Base-by-base conservation (phyloP, 2,329 filamentous ascomycete species). In the Cercospora sp. region DNA sequence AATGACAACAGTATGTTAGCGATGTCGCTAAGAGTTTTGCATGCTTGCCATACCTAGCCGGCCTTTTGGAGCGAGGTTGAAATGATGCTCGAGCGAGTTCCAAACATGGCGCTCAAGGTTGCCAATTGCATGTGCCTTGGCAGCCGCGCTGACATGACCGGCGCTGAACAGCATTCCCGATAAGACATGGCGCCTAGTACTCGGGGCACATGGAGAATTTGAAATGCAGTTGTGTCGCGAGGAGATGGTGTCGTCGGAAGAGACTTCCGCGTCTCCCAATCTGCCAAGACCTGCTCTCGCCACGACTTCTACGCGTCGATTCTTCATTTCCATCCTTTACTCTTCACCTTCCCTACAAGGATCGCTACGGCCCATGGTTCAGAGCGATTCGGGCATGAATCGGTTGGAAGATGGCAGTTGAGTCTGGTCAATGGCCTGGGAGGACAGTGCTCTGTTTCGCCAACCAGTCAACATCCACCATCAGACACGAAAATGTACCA, bases 41-140 rank as follows among this genome's bases (percentile, higher is more conserved):
- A 24, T 40, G 7, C 32, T 9, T 61, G 13, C 1, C 45, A 26
- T 63, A 67, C 65, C 65, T 21, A 67, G 61, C 51, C 65, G 60
- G 28, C 60, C 34, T 26, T 59, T 26, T 12, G 45, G 49, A 13
- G 51, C 51, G 30, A 45, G 21, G 37, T 21, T 40, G 65, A 63
- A 37, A 37, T 59, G 18, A 26, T 43, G 21, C 9, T 61, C 32
- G 32, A 67, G 51, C 24, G 28, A 34, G n/a, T 63, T 34, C 49
- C 58, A 67, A 53, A 63, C 65, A 60, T 67, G 24, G 51, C 49
- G 32, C 5, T 60, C 45, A 5, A 63, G 51, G 28, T 18, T 62
- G 37, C 55, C 43, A 28, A 63, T 28, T n/a, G 65, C 24, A 26
- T 40, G 24, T 30, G 26, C 63, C 40, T 60, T 61, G 21, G 59